Evolutionary conservation across 2,329 filamentous ascomycete genomes (phyloP), one percentile per base, ranked within the genome.

Genomic region (Penicillium rolfsii): DNA sequence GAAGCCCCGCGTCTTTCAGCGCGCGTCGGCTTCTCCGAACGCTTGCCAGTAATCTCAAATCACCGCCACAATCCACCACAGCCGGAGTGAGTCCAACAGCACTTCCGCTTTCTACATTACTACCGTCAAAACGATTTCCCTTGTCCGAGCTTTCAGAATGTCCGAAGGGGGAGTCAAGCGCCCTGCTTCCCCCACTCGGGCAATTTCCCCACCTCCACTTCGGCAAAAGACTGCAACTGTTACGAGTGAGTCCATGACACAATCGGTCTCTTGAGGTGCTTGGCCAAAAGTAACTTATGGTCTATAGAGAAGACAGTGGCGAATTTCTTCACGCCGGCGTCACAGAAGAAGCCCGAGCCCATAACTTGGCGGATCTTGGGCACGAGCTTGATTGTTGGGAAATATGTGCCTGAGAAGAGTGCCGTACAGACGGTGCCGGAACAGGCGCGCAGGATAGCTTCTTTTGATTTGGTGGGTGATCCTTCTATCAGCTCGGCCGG

Each of bases 311-410:
- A 71, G 36, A 87, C 89, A 1, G 87, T 96, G 1, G 85, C 90
- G 22, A 91, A 85, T 57, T 98, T 98, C 81, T 98, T 98, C 77
- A 96, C 89, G 0, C 93, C 93, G 0, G 74, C 84, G 0, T 97
- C 93, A 0, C 87, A 97, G 74, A 97, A 96, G 74, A 87, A 89
- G 35, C 91, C 91, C 14, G 89, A 93, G 53, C 86, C 85, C 59
- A 87, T 91, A 54, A 80, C 77, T 9, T 98, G 95, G 91, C 76
- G 82, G 8, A 74, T 83, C 75, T 82, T 81, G 77, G 89, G 85
- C 74, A 89, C 81, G 73, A 89, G 89, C 4, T 81, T 97, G 24
- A 83, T 98, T 5, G 84, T 95, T 26, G 93, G 88, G n/a, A 87
- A 85, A 62, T 93, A 91, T 72, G 76, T 82, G 52, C 83, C 84